phyloP scores from a whole-genome alignment of 495 filamentous ascomycete species.

The Neurospora discreta region DNA sequence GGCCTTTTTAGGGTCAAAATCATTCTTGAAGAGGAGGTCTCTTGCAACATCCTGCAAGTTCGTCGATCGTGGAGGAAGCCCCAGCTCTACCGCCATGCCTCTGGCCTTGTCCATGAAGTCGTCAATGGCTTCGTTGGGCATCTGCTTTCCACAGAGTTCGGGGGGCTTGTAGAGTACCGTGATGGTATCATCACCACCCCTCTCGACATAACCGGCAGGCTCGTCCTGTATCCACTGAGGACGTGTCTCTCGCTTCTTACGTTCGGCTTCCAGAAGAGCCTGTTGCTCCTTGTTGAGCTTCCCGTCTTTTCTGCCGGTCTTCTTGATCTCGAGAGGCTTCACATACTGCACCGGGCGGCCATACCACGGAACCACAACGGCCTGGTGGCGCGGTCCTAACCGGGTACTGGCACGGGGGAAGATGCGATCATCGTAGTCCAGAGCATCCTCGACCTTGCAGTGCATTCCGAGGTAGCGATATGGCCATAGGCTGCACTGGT shows the following conservation, averaged over 20 bases:
- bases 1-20: constrained; percentile 62
- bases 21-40: constrained; percentile 56
- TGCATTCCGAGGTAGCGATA: constrained; percentile 94
- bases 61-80: constrained; percentile 57
- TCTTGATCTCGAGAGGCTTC: constrained; percentile 79
- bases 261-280: constrained; percentile 71
- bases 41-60: constrained; percentile 85
- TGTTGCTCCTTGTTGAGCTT: constrained; percentile 69
- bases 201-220: constrained; percentile 69
- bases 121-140: constrained; percentile 40
- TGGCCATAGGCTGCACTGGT: constrained; percentile 88
- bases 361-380: constrained; percentile 70
- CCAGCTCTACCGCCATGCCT: constrained; percentile 46
- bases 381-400: constrained; percentile 85
- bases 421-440: constrained; percentile 96
- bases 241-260: constrained; percentile 60
- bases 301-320: constrained; percentile 48
- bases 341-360: constrained; percentile 80
- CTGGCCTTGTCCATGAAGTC: constrained; percentile 65
- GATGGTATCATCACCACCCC: constrained; percentile 65
- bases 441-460: constrained; percentile 87
- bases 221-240: constrained; percentile 92
- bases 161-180: constrained; percentile 52
- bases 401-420: constrained; percentile 93
- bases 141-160: constrained; percentile 37